These are phyloP conservation scores for Choiromyces venosus DNA, from an alignment of 495 filamentous ascomycete genomes.

Conservation along the genomic window DNA sequence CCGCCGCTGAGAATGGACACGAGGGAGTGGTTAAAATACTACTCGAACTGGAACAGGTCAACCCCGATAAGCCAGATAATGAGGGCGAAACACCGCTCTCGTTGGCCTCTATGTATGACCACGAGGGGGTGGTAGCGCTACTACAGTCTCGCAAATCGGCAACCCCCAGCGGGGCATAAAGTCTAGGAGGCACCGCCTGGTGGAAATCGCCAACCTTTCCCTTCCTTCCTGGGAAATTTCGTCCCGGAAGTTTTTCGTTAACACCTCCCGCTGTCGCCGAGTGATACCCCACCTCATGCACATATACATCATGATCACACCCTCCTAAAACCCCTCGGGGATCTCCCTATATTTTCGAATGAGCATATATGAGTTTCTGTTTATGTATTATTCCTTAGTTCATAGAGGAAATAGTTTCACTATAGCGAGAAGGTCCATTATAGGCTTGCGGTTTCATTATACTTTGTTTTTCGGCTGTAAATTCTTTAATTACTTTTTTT, in stretches of 20 bases:
- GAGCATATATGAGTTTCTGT: neutral
- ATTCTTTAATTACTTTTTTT: neutral
- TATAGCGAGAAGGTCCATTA: neutral
- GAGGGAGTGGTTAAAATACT: too few relatives aligned
- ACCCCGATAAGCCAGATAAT: too few relatives aligned
- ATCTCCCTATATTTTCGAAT: too few relatives aligned
- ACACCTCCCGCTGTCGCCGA: neutral
- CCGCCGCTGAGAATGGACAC: too few relatives aligned
- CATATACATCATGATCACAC: neutral
- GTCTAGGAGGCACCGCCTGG: neutral
- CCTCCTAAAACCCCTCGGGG: too few relatives aligned
- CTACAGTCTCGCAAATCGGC: neutral
- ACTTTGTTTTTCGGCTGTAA: too few relatives aligned
- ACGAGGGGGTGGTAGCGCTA: neutral
- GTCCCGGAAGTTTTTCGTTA: neutral
- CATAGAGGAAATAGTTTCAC: neutral
- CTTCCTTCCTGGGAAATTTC: neutral
- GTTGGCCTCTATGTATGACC: too few relatives aligned
- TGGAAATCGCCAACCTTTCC: neutral
- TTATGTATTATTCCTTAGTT: neutral
- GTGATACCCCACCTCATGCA: neutral
- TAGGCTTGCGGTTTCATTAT: neutral
- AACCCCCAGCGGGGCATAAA: neutral
- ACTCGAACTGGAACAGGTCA: too few relatives aligned
- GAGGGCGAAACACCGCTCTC: neutral